phyloP scores from a whole-genome alignment of 2,329 filamentous ascomycete species.

The Sporothrix mexicana region DNA sequence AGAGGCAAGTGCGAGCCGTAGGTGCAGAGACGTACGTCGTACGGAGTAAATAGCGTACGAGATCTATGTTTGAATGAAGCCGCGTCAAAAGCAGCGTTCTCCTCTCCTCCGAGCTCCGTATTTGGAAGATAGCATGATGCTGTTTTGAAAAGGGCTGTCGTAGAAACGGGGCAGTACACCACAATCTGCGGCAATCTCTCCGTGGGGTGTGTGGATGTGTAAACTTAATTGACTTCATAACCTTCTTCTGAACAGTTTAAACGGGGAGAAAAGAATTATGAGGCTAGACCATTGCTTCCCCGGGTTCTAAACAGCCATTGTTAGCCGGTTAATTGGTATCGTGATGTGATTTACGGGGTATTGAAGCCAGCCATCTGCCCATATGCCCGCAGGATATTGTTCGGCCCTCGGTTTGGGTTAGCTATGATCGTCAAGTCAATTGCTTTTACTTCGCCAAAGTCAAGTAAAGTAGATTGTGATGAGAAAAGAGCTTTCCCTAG shows the following conservation, averaged over 20 bases:
- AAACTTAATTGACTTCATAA: not conserved
- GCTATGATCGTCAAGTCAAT: not conserved
- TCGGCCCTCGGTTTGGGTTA: conserved; percentile 21
- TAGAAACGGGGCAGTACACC: not conserved
- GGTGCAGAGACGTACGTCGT: no score
- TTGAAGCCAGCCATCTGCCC: not conserved
- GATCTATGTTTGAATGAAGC: no score
- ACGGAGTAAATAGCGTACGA: no score
- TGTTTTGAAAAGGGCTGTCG: not conserved
- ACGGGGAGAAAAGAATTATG: not conserved
- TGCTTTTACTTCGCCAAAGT: not conserved
- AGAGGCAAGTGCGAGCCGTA: not conserved
- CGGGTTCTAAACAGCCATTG: not conserved
- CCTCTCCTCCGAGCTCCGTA: not conserved
- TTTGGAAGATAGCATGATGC: not conserved
- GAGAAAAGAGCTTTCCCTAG: not conserved
- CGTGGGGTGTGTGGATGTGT: not conserved
- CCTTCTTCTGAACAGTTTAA: not conserved
- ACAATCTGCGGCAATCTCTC: not conserved
- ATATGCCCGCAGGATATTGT: not conserved
- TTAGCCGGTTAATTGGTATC: not conserved
- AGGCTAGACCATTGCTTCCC: not conserved
- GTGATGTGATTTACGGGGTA: conserved; percentile 2
- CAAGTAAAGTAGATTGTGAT: no score
- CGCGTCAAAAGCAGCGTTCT: no score